phyloP scores from a whole-genome alignment of 257 asterid genomes.

The Cordia subcordata region DNA sequence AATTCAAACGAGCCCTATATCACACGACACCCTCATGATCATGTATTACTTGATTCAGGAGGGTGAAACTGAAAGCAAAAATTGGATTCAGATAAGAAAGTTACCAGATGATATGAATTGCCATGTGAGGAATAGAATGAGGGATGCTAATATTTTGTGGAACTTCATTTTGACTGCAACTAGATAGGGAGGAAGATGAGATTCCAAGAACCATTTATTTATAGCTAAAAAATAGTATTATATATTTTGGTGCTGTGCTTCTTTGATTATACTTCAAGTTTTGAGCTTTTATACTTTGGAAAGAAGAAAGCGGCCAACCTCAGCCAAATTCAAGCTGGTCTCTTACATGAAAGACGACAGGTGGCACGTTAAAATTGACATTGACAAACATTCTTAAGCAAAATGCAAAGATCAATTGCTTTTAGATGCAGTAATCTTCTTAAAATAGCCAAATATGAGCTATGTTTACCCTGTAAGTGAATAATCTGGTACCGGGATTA shows the following conservation, averaged over 20 bases:
- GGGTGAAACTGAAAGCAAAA: neutral
- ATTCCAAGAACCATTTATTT: neutral
- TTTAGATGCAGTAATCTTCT: neutral
- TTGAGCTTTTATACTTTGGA: slow-evolving; percentile 25
- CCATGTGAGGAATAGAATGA: slow-evolving; percentile 23
- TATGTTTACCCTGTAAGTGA: neutral
- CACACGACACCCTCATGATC: too few species aligned
- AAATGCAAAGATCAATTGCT: neutral
- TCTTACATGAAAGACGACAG: too few species aligned
- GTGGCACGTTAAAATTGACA: neutral
- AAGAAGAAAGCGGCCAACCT: slow-evolving; percentile 27
- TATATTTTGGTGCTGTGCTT: slow-evolving; percentile 1
- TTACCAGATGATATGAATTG: slow-evolving; percentile 39
- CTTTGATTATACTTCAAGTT: slow-evolving; percentile 68
- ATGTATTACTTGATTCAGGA: neutral
- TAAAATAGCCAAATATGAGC: neutral
- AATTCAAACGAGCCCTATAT: too few species aligned
- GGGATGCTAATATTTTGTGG: slow-evolving; percentile 6
- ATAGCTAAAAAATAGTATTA: neutral
- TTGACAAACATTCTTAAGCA: neutral
- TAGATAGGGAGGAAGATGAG: neutral
- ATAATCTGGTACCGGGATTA: too few species aligned
- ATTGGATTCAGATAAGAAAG: neutral
- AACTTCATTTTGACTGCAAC: slow-evolving; percentile 28
- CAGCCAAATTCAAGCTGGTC: too few species aligned